Evolutionary conservation across 73 alveolate genomes (phyloP).

Genomic region (Urostyla sp.): DNA sequence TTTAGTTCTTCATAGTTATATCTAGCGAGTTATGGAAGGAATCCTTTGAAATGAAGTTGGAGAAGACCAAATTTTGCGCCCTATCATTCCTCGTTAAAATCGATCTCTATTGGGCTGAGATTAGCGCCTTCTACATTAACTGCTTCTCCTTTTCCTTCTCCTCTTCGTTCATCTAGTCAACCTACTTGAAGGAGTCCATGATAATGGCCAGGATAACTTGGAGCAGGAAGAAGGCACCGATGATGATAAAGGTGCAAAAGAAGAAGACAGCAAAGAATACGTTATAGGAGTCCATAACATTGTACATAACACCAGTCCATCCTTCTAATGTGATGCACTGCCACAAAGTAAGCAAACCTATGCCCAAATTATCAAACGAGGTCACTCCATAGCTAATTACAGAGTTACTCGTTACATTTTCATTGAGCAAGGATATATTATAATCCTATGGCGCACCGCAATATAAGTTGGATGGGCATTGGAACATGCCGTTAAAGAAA

Average conservation of each 20-base stretch:
- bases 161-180: neutral
- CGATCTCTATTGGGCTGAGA: too few relatives aligned
- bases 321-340: conserved; percentile 75
- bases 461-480: conserved; percentile 51
- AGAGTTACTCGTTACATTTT: conserved; percentile 25
- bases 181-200: too few relatives aligned
- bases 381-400: conserved; percentile 45
- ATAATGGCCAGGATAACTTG: conserved; percentile 37
- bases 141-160: conserved; percentile 29
- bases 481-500: conserved; percentile 35
- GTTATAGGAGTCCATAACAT: neutral
- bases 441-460: conserved; percentile 69
- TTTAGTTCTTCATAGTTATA: neutral
- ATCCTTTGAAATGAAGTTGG: too few relatives aligned
- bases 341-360: conserved; percentile 72
- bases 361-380: conserved; percentile 66
- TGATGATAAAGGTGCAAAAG: conserved; percentile 29
- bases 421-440: conserved; percentile 42
- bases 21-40: neutral
- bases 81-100: too few relatives aligned
- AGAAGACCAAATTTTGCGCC: neutral
- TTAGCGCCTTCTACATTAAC: neutral
- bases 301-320: conserved; percentile 54
- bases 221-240: conserved; percentile 45
- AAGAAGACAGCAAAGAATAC: neutral